A percentile compares a stretch with the other conserved stretches of the same genome.
Conservation (phyloP, 192 early-diverging fungal genomes). For the Mortierella antarctica region DNA sequence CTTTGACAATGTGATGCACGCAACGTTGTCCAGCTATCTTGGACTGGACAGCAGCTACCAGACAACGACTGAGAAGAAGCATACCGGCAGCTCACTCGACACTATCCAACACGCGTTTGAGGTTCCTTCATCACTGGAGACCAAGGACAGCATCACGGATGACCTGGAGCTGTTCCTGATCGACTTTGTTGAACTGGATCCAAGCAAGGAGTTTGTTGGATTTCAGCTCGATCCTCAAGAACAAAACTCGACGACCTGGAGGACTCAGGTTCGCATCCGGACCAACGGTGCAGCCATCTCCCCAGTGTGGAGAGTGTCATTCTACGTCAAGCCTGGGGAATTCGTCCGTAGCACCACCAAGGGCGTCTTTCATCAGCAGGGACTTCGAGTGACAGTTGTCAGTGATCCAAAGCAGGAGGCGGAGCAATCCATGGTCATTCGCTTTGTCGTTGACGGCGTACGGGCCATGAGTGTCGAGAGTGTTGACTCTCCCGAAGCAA, state of each 20-base stretch:
- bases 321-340: slow-evolving; percentile 37
- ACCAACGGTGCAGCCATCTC: slow-evolving; percentile 30
- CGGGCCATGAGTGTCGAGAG: not conserved
- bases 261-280: slow-evolving; percentile 45
- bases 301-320: slow-evolving; percentile 27
- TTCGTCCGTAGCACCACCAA: slow-evolving; percentile 6
- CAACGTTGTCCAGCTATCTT: slow-evolving; percentile 16
- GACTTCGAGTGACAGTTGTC: slow-evolving; percentile 9
- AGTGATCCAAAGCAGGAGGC: slow-evolving; percentile 27
- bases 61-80: not conserved
- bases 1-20: slow-evolving; percentile 12
- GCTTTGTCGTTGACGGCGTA: slow-evolving; percentile 43
- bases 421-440: slow-evolving; percentile 33
- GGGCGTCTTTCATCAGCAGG: slow-evolving; percentile 19
- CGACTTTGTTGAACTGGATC: slow-evolving; percentile 35
- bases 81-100: no score
- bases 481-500: not conserved
- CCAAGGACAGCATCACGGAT: not conserved
- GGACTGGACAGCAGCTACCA: not conserved
- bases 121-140: not conserved
- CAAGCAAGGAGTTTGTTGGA: slow-evolving; percentile 8
- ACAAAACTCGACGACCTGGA: slow-evolving; percentile 6
- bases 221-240: not conserved
- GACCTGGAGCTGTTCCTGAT: slow-evolving; percentile 15
- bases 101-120: not conserved